Base-by-base conservation (phyloP, 2,329 filamentous ascomycete species). In the Aspergillus novoparasiticus region DNA sequence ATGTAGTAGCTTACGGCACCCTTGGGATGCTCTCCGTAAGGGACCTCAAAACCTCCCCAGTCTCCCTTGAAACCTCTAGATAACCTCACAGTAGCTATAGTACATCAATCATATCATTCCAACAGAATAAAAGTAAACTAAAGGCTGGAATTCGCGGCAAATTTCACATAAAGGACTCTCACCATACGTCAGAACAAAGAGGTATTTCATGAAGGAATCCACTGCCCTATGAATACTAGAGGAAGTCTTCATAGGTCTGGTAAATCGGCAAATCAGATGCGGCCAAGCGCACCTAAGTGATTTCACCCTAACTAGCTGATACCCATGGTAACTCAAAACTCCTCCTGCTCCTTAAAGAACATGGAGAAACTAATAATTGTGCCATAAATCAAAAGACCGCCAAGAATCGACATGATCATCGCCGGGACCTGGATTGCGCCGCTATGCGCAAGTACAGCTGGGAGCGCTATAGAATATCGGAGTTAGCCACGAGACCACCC, bases 291-390 rank as follows among this genome's bases (percentile, higher is more conserved):
- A 63, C 46, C 58, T 43, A 57, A 32, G 23, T 23, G 4, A 43
- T 14, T 28, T 28, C 51, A n/a, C 50, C 26, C 43, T 39, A 26
- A 57, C 23, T 48, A 41, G 34, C 32, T 46, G 34, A 45, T 36
- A 23, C 23, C n/a, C 36, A 57, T n/a, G 34, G 32, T 59, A 39
- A 46, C 23, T 75, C 66, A 98, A 79, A 98, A 99, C 72, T 98
- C 95, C 76, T 96, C 91, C 78, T 98, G 93, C 80, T 98, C 94
- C 77, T 94, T 91, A 85, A 99, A 99, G 83, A 98, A 99, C 89
- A 97, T 91, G 69, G 91, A 90, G 80, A 99, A 99, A 82, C 91
- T 95, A 81, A 99, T 96, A 76, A 99, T 97, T 56, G 95, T 99
- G 62, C 93, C 92, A 81, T 99, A 99, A 77, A 99, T 99, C 76